Evolutionary conservation across 2,329 filamentous ascomycete species (phyloP), one percentile per base, ranked within the genome.

Genomic region (Penicillium sp.): DNA sequence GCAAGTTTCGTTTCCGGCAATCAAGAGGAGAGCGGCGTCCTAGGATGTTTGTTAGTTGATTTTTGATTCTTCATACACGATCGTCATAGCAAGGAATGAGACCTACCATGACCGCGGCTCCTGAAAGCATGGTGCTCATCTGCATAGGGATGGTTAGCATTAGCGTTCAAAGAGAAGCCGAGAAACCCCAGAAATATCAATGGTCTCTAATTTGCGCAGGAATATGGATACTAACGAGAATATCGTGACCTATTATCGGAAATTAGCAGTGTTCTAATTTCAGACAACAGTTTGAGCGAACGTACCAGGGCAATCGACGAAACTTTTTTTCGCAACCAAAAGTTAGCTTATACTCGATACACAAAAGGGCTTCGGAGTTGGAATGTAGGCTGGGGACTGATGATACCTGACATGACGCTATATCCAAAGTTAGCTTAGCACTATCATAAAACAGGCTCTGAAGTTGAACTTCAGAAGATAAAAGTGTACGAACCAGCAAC

Each of bases 101-200:
- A 53, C 50, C 8, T 32, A 53, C 50, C 94, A 99, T 99, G 84
- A 99, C 94, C 61, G 94, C 94, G 67, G 94, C 94, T 71, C 94
- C 94, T 71, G 94, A 99, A 82, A 99, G 87, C 94, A 99, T 99
- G 68, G 94, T 99, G 79, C 93, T 97, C 94, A 99, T 99, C 57
- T 58, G 46, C 29, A 19, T 14, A 18, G 43, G 26, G 8, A 18
- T 50, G 46, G 47, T 54, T 44, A 54, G 46, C 11, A 43, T 44
- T 32, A 34, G 18, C 29, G 26, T n/a, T 23, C 18, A 50, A 42
- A 48, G n/a, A 14, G 14, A 38, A 48, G 23, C 9, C 4, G 19
- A n/a, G 14, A 40, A 29, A 16, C 18, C 11, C 44, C 8, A 41
- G 13, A 26, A 35, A 43, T 42, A 18, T 30, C 14, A 4, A 16